A percentile compares a stretch with the other conserved stretches of the same genome.
These are phyloP conservation scores for Blepharisma undulans DNA, from an alignment of 169 alveolate species.

Conservation along the genomic window DNA sequence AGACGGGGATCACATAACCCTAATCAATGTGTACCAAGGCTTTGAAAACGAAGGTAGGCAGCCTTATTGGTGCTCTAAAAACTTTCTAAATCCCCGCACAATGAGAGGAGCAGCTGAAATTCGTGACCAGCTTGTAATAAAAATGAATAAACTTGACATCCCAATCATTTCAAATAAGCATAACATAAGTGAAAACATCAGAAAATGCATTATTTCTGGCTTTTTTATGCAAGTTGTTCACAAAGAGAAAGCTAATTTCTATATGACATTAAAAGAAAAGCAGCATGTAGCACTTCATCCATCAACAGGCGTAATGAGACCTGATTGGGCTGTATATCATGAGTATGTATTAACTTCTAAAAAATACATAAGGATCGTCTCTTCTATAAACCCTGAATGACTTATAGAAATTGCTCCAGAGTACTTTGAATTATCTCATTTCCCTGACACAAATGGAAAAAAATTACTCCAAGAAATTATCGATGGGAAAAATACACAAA, in stretches of 20 bases:
- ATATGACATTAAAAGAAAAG: constrained; percentile 94
- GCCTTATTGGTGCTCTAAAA: constrained; percentile 89
- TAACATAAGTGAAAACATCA: constrained; percentile 70
- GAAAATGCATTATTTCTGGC: constrained; percentile 89
- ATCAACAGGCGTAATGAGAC: constrained; percentile 92
- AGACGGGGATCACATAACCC: constrained; percentile 98
- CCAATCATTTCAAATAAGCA: constrained; percentile 49
- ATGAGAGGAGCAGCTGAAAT: constrained; percentile 91
- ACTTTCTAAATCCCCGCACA: constrained; percentile 89
- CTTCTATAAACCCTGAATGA: constrained; percentile 91
- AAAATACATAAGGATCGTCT: constrained; percentile 95
- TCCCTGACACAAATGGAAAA: constrained; percentile 79
- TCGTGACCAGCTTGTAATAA: constrained; percentile 87
- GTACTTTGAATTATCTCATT: constrained; percentile 86
- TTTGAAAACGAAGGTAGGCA: constrained; percentile 79
- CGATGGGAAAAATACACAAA: background rate
- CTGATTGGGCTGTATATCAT: constrained; percentile 96
- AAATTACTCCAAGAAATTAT: constrained; percentile 56
- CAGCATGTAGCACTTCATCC: constrained; percentile 99
- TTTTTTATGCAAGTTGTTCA: constrained; percentile 94
- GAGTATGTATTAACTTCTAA: constrained; percentile 97
- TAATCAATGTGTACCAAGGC: constrained; percentile 88
- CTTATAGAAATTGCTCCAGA: constrained; percentile 89
- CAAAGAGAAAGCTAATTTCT: constrained; percentile 89
- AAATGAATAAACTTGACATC: constrained; percentile 80